Conservation (phyloP, 805 yeast species). For the Cyberlindnera suaveolens region DNA sequence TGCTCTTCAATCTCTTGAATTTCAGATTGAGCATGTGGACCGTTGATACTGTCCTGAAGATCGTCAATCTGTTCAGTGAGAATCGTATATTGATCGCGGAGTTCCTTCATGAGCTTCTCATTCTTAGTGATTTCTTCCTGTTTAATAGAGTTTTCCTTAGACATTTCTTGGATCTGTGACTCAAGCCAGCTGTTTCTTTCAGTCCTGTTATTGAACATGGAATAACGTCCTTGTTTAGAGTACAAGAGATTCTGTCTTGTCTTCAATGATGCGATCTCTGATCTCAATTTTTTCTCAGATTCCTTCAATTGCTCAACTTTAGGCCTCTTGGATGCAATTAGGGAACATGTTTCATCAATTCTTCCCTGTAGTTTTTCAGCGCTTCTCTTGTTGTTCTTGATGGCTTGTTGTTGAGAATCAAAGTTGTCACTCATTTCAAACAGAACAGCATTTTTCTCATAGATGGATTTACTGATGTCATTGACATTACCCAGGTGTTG, state of each 20-base stretch:
- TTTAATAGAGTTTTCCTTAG: conserved; percentile 17
- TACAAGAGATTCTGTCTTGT: conserved; percentile 54
- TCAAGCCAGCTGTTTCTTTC: conserved; percentile 68
- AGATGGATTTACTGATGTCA: conserved; percentile 42
- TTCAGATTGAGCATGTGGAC: conserved; percentile 27
- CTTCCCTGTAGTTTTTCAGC: conserved; percentile 20
- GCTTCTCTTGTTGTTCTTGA: conserved; percentile 19
- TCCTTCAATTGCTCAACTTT: conserved; percentile 31
- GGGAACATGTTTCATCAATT: conserved; percentile 28
- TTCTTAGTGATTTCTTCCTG: conserved; percentile 23
- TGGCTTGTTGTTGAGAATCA: conserved; percentile 30
- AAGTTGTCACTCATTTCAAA: conserved; percentile 30
- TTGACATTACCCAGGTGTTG: conserved; percentile 45
- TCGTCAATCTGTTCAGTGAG: conserved; percentile 27
- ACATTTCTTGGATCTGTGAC: conserved; percentile 38
- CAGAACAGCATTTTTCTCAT: conserved; percentile 43
- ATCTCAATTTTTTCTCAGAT: conserved; percentile 36
- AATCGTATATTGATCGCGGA: conserved; percentile 15
- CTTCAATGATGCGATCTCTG: conserved; percentile 34
- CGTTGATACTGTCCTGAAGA: conserved; percentile 32
- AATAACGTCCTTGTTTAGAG: conserved; percentile 64
- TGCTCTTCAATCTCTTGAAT: conserved; percentile 7
- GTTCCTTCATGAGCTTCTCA: conserved; percentile 7
- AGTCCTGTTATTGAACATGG: conserved; percentile 45
- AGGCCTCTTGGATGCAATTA: conserved; percentile 35